These are phyloP conservation scores for Asclepias syriaca DNA, from an alignment of 257 asterid genomes.

Conservation along the genomic window DNA sequence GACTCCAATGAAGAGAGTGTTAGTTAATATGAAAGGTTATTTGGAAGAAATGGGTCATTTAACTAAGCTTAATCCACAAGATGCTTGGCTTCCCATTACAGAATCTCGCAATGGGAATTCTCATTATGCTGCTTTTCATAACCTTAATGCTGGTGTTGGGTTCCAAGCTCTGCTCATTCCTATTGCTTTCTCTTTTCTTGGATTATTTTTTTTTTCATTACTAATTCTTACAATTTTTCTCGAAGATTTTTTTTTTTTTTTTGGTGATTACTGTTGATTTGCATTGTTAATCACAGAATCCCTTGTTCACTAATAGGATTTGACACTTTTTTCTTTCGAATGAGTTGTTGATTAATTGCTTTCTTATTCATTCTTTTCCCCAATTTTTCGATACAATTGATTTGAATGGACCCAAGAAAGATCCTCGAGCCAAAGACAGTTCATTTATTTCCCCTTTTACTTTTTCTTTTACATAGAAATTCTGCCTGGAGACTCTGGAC, in stretches of 20 bases:
- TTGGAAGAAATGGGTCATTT: conserved; percentile 94
- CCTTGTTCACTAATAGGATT: background rate
- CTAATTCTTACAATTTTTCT: background rate
- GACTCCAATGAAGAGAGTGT: conserved; percentile 92
- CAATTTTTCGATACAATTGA: conserved; percentile 23
- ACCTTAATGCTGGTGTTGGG: conserved; percentile 93
- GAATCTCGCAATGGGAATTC: conserved; percentile 97
- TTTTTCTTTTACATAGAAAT: conserved; percentile 29
- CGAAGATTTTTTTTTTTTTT: too few relatives aligned
- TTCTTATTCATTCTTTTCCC: conserved; percentile 25
- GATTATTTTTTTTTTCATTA: conserved; percentile 18
- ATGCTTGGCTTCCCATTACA: conserved; percentile 99
- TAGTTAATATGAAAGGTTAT: conserved; percentile 86
- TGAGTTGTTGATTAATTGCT: background rate
- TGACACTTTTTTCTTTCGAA: background rate
- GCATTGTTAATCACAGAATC: background rate
- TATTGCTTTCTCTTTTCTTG: conserved; percentile 92
- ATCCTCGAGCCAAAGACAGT: conserved; percentile 20
- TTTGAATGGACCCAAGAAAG: conserved; percentile 34
- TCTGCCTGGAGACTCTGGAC: conserved; percentile 13
- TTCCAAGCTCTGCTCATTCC: conserved; percentile 93
- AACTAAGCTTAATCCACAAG: conserved; percentile 94
- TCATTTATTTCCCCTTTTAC: background rate
- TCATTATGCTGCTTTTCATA: conserved; percentile 94
- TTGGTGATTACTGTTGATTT: background rate